Base-by-base conservation (phyloP, 805 yeast genomes). In the Isabelozyma rhagii region DNA sequence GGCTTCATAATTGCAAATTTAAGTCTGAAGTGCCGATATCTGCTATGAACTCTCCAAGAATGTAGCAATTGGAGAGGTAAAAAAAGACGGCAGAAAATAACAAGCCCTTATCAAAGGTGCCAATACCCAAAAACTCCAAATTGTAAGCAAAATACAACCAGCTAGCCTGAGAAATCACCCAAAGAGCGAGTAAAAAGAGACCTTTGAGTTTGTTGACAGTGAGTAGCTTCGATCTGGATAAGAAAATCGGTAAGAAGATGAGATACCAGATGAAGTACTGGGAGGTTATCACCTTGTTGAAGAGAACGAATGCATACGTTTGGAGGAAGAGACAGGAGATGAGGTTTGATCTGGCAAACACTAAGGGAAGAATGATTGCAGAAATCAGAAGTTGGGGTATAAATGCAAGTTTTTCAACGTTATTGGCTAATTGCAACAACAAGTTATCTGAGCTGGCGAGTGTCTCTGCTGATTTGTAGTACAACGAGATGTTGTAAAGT, bases 201-300 rank as follows among this genome's bases (percentile, higher is more conserved):
- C 87, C 88, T 45, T 66, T 61, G 17, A 43, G 44, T 44, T 63
- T 63, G 4, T 58, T 47, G 0, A 48, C 52, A 0, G 63, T 52
- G 0, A 69, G 50, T 1, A 66, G 49, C 2, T 59, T 63, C 0
- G 89, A 74, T 8, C 69, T 62, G 2, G 84, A 72, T 7, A 90
- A 63, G 58, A 73, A 85, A 48, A 88, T 81, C 1, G 99, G 98
- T 41, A 93, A 66, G 55, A 92, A 82, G 11, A 91, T 87, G 57
- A 94, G 69, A 61, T 87, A 94, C 99, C 99, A 94, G 53, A 93
- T 82, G 67, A 94, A 94, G 68, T 94, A 94, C 70, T 94, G 99
- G 1, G 97, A 89, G 0, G 99, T 94, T 60, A 91, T 71, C 53
- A 93, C 92, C 52, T 74, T 74, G 57, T 74, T 74, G 55, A 73